Percentiles rank a stretch among this genome's conserved stretches.
These are phyloP conservation scores for Cystobasidium ongulense DNA, from an alignment of 768 basidiomycete genomes.

Conservation along the genomic window DNA sequence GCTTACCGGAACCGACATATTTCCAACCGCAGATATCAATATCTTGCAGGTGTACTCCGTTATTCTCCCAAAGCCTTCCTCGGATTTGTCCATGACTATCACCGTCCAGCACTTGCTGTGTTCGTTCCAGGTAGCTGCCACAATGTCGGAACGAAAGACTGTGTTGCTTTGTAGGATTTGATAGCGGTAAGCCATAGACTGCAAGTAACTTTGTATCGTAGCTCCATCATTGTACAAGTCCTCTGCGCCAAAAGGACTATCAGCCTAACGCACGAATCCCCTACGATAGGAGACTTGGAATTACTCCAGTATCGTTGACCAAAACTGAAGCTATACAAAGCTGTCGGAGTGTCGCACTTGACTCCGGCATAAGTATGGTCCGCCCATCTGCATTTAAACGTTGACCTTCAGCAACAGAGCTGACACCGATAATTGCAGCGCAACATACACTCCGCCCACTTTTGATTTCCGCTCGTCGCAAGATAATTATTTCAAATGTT, in stretches of 20 bases:
- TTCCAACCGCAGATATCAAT: conserved; percentile 6
- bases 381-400: neutral
- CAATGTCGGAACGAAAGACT: neutral
- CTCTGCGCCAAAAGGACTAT: conserved; percentile 5
- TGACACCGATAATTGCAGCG: neutral
- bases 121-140: neutral
- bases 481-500: too few relatives aligned
- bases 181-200: neutral
- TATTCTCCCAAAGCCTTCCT: neutral
- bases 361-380: conserved; percentile 3
- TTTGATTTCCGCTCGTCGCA: neutral
- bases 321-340: conserved; percentile 21
- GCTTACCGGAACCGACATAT: conserved; percentile 15
- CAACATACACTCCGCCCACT: conserved; percentile 10
- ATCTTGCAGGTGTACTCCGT: conserved; percentile 16
- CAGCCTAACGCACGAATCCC: too few relatives aligned
- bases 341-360: conserved; percentile 10
- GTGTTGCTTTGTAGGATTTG: conserved; percentile 23
- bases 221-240: neutral
- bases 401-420: neutral
- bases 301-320: conserved; percentile 19
- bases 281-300: neutral
- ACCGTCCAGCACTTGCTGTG: neutral
- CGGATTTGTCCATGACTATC: neutral
- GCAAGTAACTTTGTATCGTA: neutral